Base-by-base conservation (phyloP, 495 filamentous ascomycete genomes). In the Rhypophila decipiens region DNA sequence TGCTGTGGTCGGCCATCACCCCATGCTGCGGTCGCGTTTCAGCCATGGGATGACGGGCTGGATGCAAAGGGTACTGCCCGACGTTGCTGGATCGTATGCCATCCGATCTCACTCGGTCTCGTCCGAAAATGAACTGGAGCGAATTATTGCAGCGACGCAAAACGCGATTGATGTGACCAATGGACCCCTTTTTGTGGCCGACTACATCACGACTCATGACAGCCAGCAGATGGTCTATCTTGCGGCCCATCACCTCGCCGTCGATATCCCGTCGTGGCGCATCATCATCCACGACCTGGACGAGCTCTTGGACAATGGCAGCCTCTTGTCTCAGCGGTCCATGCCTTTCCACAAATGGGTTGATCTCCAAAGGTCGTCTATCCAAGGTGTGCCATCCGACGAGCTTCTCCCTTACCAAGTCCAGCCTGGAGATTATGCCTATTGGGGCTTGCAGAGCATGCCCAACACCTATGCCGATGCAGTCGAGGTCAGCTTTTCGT, bases 21-120 rank as follows among this genome's bases (percentile, higher is more conserved):
- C 83, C 4, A 88, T 88, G 85, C 71, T 90, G n/a, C 72, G 84
- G 20, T 76, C 77, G n/a, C 76, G 85, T 5, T 87, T 84, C 52
- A 63, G 55, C 13, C 60, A 66, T 5, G 48, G 47, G 17, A 42
- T 55, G 17, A 53, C 50, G 3, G 67, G 65, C 0, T 76, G 72
- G 73, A 59, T 54, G 44, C 74, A 77, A 44, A 58, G 51, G 27
- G 57, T 67, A 7, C 55, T 69, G 7, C 55, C 67, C 10, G 62
- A 69, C 15, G 56, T 66, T 5, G 17, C 64, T 27, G 65, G 60
- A 12, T 70, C 70, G 7, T 75, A 70, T 51, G 55, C 55, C 15
- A 56, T 75, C 17, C 36, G 45, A 10, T 64, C 71, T 42, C 63
- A 65, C 53, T 39, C 51, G 5, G 58, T 69, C 20, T 50, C 48